Base-by-base conservation (phyloP, 768 basidiomycete species). In the Amanita molliuscula region DNA sequence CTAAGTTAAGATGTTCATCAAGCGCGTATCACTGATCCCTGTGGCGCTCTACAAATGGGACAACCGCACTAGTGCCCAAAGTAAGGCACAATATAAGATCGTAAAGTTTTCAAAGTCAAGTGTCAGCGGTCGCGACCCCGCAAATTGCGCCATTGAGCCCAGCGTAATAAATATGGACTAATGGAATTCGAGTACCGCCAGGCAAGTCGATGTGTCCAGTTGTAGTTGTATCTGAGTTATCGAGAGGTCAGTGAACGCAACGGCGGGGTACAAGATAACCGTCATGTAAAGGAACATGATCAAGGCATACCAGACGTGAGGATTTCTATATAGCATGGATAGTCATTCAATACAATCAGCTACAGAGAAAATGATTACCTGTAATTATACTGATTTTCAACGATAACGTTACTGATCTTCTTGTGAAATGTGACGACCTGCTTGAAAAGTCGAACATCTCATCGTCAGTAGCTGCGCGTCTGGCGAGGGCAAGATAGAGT, bases 61-160 rank as follows among this genome's bases (percentile, higher is more conserved):
- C 88, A 15, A 89, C 88, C 28, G 88, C 87, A 44, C 82, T 84
- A 3, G 82, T 83, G 28, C 88, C 88, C 67, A 88, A 31, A 73
- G 78, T 62, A 89, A 82, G 0, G 88, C 88, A 55, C 86, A 89
- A 65, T 89, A 90, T 3, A 88, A 88, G 53, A 85, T 70, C 10
- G 82, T 87, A 15, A 83, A 86, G 54, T 81, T 78, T 66, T 93
- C 89, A 56, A 93, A 93, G 62, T 93, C 89, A n/a, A n/a, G n/a
- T n/a, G n/a, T n/a, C n/a, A n/a, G n/a, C n/a, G n/a, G n/a, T n/a
- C n/a, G n/a, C n/a, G n/a, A n/a, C n/a, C n/a, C n/a, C n/a, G n/a
- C n/a, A n/a, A n/a, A n/a, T n/a, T n/a, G n/a, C n/a, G n/a, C n/a
- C n/a, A 93, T 91, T 34, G 89, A 84, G 62, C 90, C 90, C 3